A percentile compares a stretch with the other conserved stretches of the same genome.
Conservation (phyloP, 192 early-diverging fungal species). For the Backusella tarrabulga region DNA sequence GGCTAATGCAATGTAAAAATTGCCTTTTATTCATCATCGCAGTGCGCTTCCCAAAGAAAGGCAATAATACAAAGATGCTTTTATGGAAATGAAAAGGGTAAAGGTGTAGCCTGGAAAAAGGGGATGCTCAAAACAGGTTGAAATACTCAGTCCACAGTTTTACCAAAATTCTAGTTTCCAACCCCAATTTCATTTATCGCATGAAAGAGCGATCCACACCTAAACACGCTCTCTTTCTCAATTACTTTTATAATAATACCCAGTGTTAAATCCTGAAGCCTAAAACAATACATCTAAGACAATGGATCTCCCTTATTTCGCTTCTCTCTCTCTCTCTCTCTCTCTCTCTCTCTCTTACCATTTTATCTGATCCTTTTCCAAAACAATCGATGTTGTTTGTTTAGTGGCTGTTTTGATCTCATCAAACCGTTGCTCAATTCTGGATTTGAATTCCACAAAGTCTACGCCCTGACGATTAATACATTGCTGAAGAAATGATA, state of each 20-base stretch:
- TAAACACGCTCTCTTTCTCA: neutral
- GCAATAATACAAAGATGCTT: no score
- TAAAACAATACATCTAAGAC: neutral
- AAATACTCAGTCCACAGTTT: no score
- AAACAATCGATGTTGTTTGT: neutral
- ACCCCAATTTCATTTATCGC: neutral
- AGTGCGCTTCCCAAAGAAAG: no score
- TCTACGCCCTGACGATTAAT: neutral
- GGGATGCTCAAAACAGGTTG: no score
- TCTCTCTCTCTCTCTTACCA: neutral
- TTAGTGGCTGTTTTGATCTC: slow-evolving; percentile 7
- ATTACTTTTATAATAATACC: slow-evolving; percentile 4
- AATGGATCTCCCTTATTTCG: neutral
- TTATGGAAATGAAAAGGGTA: no score
- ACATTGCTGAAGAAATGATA: neutral
- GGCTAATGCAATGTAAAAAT: no score
- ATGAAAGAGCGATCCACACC: neutral
- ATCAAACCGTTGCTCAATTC: slow-evolving; percentile 10
- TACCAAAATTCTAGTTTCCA: neutral
- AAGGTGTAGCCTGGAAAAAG: no score
- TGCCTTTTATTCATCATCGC: no score
- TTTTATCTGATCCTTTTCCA: neutral
- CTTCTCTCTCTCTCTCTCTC: neutral
- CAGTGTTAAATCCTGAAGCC: neutral
- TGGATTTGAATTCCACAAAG: neutral